A percentile compares a stretch with the other conserved stretches of the same genome.
These are phyloP conservation scores for Pichia sp. DNA, from an alignment of 1,139 yeast genomes.

Conservation along the genomic window DNA sequence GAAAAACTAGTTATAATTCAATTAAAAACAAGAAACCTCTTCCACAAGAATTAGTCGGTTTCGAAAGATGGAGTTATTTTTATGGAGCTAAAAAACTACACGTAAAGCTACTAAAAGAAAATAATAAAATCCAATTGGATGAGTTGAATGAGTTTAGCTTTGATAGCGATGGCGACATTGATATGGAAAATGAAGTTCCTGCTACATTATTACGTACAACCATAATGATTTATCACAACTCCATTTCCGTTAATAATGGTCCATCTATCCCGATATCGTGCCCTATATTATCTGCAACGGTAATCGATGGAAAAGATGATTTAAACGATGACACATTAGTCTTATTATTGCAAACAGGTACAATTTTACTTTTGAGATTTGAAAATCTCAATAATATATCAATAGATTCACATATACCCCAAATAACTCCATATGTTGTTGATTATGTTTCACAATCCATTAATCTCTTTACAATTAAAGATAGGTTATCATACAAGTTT, in stretches of 20 bases:
- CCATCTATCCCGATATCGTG: conserved; percentile 18
- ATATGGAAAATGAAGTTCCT: too few species aligned
- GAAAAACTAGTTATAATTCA: neutral
- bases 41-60: too few species aligned
- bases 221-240: conserved; percentile 19
- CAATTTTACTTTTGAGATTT: neutral
- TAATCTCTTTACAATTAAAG: neutral
- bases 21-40: neutral
- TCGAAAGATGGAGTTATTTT: too few species aligned
- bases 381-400: neutral
- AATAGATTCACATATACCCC: neutral
- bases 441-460: neutral
- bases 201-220: conserved; percentile 11
- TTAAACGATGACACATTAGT: conserved; percentile 1
- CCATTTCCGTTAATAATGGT: conserved; percentile 22
- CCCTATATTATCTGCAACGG: conserved; percentile 21
- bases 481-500: neutral
- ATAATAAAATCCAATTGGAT: too few species aligned
- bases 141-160: too few species aligned
- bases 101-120: too few species aligned
- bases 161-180: neutral
- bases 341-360: neutral
- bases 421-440: neutral
- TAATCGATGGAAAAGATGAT: conserved; percentile 17
- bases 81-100: too few species aligned